Percentiles rank a stretch among this genome's conserved stretches.
Evolutionary conservation across 2,329 filamentous ascomycete species (phyloP).

Genomic region (Fusarium algeriense): DNA sequence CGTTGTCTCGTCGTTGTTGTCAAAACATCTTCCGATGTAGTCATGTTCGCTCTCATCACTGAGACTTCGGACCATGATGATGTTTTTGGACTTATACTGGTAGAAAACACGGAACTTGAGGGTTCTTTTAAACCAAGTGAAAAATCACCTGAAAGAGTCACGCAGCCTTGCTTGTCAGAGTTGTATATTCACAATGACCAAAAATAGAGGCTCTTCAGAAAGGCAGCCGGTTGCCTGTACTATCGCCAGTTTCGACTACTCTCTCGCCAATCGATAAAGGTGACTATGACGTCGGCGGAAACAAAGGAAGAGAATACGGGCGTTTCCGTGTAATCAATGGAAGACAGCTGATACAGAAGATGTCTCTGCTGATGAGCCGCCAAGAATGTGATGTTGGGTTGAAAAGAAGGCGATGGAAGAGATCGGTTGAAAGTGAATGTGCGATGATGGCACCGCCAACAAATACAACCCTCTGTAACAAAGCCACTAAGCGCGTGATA

Average conservation of each 20-base stretch:
- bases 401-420: background rate
- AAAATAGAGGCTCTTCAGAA: background rate
- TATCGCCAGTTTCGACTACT: background rate
- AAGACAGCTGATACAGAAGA: background rate
- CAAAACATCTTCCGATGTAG: background rate
- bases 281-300: background rate
- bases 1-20: background rate
- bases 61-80: background rate
- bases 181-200: background rate
- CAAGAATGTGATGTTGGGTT: background rate
- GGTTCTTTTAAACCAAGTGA: background rate
- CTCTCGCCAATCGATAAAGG: background rate
- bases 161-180: background rate
- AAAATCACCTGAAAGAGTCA: background rate
- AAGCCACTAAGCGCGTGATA: conserved; percentile 2
- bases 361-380: background rate
- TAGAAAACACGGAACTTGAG: too few relatives aligned
- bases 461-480: background rate
- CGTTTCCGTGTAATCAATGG: background rate
- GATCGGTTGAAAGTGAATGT: conserved; percentile 7
- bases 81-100: background rate
- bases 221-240: background rate
- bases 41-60: background rate
- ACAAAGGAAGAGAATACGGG: background rate
- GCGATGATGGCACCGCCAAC: conserved; percentile 3